Evolutionary conservation across 1,284 basidiomycete species (phyloP).

Genomic region (Ustilago lituana): DNA sequence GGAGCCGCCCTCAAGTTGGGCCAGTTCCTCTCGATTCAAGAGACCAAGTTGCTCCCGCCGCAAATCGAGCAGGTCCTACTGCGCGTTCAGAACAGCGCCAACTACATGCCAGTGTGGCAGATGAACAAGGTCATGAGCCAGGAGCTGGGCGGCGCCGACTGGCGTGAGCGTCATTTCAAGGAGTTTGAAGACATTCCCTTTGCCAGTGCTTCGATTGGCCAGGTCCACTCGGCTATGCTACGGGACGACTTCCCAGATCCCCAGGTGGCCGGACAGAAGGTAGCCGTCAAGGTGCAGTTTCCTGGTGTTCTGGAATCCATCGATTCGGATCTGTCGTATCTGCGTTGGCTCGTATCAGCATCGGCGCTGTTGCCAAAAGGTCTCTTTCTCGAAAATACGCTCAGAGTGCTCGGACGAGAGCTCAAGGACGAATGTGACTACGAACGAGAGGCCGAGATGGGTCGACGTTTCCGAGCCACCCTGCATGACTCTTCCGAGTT

Average conservation of each 20-base stretch:
- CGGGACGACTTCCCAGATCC: slow-evolving; percentile 49
- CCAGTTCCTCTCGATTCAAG: slow-evolving; percentile 96
- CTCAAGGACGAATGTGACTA: slow-evolving; percentile 97
- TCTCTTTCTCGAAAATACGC: slow-evolving; percentile 79
- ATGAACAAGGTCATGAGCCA: slow-evolving; percentile 83
- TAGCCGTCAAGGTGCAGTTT: slow-evolving; percentile 97
- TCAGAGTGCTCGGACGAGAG: slow-evolving; percentile 87
- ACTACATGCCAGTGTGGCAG: slow-evolving; percentile 99
- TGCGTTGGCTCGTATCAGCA: slow-evolving; percentile 83
- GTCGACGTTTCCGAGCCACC: slow-evolving; percentile 73
- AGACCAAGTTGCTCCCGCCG: slow-evolving; percentile 75
- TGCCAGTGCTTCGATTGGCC: slow-evolving; percentile 95
- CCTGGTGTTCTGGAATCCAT: slow-evolving; percentile 90
- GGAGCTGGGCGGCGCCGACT: slow-evolving; percentile 78
- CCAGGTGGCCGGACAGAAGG: slow-evolving; percentile 53
- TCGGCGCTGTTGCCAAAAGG: slow-evolving; percentile 85
- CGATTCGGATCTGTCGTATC: slow-evolving; percentile 84
- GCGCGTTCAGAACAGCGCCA: slow-evolving; percentile 90
- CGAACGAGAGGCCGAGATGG: slow-evolving; percentile 81
- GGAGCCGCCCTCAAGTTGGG: slow-evolving; percentile 96
- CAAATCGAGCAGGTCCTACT: slow-evolving; percentile 89
- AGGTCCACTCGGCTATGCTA: slow-evolving; percentile 86
- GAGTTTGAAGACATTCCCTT: slow-evolving; percentile 87
- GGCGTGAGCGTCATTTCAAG: slow-evolving; percentile 76
- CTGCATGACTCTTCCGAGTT: slow-evolving; percentile 71